Conservation (phyloP, 768 basidiomycete species). For the Xerocomus spinulosus region DNA sequence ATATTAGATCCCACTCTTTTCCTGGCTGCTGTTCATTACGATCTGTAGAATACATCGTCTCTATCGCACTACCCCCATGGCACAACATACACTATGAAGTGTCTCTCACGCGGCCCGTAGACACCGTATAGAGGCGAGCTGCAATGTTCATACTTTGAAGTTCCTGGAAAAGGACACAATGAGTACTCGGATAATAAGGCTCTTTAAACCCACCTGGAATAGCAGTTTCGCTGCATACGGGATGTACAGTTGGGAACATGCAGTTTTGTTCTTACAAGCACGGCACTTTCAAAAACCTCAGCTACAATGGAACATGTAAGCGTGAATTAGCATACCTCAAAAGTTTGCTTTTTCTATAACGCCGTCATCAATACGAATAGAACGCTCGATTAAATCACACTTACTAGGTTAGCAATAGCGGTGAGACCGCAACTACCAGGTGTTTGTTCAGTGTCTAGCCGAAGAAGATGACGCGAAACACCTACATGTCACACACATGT, state of each 20-base stretch:
- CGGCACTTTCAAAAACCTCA: constrained; percentile 54
- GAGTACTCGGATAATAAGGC: neutral
- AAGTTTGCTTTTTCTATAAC: constrained; percentile 89
- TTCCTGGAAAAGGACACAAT: constrained; percentile 49
- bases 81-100: constrained; percentile 10
- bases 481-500: constrained; percentile 95
- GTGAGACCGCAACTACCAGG: constrained; percentile 80
- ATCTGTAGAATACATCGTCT: constrained; percentile 36
- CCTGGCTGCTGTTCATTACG: constrained; percentile 15
- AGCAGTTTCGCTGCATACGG: constrained; percentile 96
- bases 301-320: constrained; percentile 2
- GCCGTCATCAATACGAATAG: constrained; percentile 3
- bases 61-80: neutral
- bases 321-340: constrained; percentile 54
- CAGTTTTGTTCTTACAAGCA: constrained; percentile 95
- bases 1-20: constrained; percentile 25
- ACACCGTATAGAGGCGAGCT: constrained; percentile 79
- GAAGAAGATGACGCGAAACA: constrained; percentile 13
- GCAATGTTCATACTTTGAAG: constrained; percentile 96
- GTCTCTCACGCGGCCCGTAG: constrained; percentile 82
- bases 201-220: constrained; percentile 66
- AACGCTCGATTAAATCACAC: constrained; percentile 28
- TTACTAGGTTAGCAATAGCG: constrained; percentile 90
- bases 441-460: constrained; percentile 8
- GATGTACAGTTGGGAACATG: constrained; percentile 85